Conservation (phyloP, 257 asterid genomes). For the Solanum neorickii region DNA sequence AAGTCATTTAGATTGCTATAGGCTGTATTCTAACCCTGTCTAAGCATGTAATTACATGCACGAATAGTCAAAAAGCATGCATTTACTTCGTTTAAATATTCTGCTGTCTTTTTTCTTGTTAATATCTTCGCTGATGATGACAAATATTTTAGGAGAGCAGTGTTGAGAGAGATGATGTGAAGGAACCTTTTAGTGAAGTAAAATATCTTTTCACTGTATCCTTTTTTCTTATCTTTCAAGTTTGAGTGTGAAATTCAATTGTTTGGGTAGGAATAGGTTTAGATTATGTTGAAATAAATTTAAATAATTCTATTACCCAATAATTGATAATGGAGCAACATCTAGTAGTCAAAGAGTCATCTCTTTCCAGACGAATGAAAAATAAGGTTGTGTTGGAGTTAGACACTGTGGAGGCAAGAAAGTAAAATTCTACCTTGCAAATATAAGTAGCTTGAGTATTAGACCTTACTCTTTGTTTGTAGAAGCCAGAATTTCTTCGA, state of each 20-base stretch:
- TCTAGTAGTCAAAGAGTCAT: neutral
- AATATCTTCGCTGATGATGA: neutral
- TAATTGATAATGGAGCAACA: neutral
- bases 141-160: conserved; percentile 28
- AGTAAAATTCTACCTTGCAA: neutral
- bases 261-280: neutral
- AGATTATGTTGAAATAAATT: neutral
- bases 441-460: neutral
- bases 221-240: neutral
- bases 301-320: neutral
- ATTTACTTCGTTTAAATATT: neutral
- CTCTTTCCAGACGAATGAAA: neutral
- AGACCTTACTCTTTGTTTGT: neutral
- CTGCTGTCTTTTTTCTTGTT: neutral
- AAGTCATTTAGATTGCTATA: neutral
- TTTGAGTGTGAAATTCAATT: neutral
- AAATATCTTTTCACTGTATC: neutral
- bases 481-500: neutral
- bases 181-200: conserved; percentile 47
- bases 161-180: conserved; percentile 34
- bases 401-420: neutral
- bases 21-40: neutral
- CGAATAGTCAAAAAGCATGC: neutral
- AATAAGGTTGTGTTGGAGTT: neutral
- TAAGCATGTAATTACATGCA: neutral